Conservation (phyloP, 2,329 filamentous ascomycete genomes). For the Colletotrichum liriopes region DNA sequence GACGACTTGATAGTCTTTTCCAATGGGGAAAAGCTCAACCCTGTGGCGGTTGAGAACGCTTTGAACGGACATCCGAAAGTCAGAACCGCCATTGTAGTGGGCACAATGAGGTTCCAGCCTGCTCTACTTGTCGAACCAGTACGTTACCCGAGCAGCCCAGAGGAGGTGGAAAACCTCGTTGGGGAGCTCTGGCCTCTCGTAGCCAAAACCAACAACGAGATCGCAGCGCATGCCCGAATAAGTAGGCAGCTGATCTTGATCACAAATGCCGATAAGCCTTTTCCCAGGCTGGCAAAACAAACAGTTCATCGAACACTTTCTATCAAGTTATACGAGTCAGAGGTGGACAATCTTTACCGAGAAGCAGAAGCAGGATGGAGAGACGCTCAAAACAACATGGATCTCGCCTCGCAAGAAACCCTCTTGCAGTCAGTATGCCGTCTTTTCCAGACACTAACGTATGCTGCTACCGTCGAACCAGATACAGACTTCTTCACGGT, state of each 20-base stretch:
- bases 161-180: slow-evolving; percentile 50
- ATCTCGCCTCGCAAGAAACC: slow-evolving; percentile 44
- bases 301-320: slow-evolving; percentile 59
- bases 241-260: slow-evolving; percentile 56
- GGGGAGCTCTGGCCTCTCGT: slow-evolving; percentile 61
- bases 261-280: slow-evolving; percentile 57
- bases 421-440: slow-evolving; percentile 46
- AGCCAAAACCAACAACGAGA: slow-evolving; percentile 57
- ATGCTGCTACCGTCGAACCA: slow-evolving; percentile 38
- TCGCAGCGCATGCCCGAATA: slow-evolving; percentile 60
- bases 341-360: slow-evolving; percentile 60
- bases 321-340: slow-evolving; percentile 57
- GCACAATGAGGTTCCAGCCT: slow-evolving; percentile 61
- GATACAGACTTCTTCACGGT: slow-evolving; percentile 55
- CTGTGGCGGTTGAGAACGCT: slow-evolving; percentile 57
- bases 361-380: not conserved
- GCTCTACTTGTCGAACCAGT: slow-evolving; percentile 63
- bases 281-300: slow-evolving; percentile 61
- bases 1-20: slow-evolving; percentile 63
- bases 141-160: slow-evolving; percentile 46
- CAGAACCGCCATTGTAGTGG: slow-evolving; percentile 62
- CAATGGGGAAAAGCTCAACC: slow-evolving; percentile 66
- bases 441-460: slow-evolving; percentile 42
- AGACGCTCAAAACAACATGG: not conserved
- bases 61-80: slow-evolving; percentile 57